Conservation (phyloP, 78 protist species). For the Dictyostelium intermedium region DNA sequence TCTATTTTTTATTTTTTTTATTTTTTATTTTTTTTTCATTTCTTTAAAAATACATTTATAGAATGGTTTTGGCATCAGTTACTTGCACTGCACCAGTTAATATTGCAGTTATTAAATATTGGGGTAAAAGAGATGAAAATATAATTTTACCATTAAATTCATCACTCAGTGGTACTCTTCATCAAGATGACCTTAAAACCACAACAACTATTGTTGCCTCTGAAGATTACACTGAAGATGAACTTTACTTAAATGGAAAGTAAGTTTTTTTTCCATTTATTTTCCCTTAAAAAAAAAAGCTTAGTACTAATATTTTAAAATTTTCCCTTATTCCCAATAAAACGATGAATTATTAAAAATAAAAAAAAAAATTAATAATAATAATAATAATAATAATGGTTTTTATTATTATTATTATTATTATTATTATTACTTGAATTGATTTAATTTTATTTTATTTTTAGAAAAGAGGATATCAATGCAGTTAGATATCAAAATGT, state of each 20-base stretch:
- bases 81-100: slow-evolving; percentile 96
- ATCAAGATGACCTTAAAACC: slow-evolving; percentile 83
- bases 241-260: slow-evolving; percentile 97
- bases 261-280: background rate
- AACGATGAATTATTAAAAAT: no score
- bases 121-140: slow-evolving; percentile 98
- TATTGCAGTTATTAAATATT: slow-evolving; percentile 99
- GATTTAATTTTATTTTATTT: no score
- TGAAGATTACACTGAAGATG: slow-evolving; percentile 68
- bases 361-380: no score
- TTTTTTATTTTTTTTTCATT: background rate
- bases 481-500: slow-evolving; percentile 75
- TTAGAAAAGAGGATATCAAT: slow-evolving; percentile 63
- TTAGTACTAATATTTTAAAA: no score
- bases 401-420: no score
- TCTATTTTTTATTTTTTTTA: background rate
- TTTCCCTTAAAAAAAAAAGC: no score
- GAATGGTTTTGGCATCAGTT: slow-evolving; percentile 52
- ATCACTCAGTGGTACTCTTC: slow-evolving; percentile 94
- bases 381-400: no score
- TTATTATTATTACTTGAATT: no score
- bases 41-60: background rate
- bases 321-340: no score
- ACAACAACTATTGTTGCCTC: slow-evolving; percentile 86
- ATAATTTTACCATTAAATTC: slow-evolving; percentile 94